A percentile compares a stretch with the other conserved stretches of the same genome.
phyloP scores from a whole-genome alignment of 2,329 filamentous ascomycete genomes.

The Fusarium sulawesiense region DNA sequence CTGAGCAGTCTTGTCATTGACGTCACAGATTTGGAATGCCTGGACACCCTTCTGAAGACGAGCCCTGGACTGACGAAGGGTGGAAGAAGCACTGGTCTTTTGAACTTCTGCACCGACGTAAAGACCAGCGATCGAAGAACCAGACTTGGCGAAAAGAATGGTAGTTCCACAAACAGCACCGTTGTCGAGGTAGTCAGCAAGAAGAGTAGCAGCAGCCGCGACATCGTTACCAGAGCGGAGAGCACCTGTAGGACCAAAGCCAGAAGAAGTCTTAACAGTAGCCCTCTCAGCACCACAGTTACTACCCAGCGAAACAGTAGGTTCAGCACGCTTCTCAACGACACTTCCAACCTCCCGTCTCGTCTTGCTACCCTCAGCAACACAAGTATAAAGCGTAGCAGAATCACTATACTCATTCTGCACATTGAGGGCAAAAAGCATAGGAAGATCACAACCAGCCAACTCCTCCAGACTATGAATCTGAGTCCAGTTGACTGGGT shows the following conservation, averaged over 20 bases:
- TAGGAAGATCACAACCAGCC: constrained; percentile 22
- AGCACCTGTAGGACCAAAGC: constrained; percentile 11
- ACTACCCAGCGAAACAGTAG: constrained; percentile 23
- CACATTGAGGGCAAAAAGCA: constrained; percentile 42
- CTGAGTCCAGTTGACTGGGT: constrained; percentile 44
- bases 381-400: constrained; percentile 42
- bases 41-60: constrained; percentile 35
- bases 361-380: constrained; percentile 7
- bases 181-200: constrained; percentile 37
- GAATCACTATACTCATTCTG: constrained; percentile 40
- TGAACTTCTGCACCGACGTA: constrained; percentile 43
- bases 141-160: constrained; percentile 43
- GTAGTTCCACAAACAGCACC: constrained; percentile 38
- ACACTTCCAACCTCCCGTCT: constrained; percentile 18
- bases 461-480: constrained; percentile 41
- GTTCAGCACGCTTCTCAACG: constrained; percentile 26
- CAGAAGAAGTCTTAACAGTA: constrained; percentile 26
- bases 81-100: constrained; percentile 33
- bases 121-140: constrained; percentile 36
- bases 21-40: constrained; percentile 37
- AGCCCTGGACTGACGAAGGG: constrained; percentile 22
- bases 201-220: constrained; percentile 25
- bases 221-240: constrained; percentile 22
- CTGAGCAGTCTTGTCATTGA: constrained; percentile 29
- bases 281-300: constrained; percentile 41